Conservation (phyloP, 495 filamentous ascomycete species). For the Staphylotrichum longicolle region DNA sequence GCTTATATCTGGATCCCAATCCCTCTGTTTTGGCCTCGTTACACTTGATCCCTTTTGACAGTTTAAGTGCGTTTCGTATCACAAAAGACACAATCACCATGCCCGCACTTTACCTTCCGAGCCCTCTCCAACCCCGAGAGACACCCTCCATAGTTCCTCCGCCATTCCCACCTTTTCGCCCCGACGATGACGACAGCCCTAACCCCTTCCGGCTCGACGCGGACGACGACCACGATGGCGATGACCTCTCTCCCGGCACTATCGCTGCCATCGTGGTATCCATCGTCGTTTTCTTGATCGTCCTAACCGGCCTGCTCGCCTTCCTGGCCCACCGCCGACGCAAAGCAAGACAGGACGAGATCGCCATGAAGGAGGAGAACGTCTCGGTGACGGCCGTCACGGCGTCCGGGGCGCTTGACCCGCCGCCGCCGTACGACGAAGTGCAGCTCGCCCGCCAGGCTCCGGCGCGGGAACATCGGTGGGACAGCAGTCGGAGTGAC, state of each 20-base stretch:
- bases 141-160: not conserved
- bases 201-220: not conserved
- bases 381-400: not conserved
- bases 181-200: not conserved
- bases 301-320: conserved; percentile 5
- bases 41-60: not conserved
- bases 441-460: not conserved
- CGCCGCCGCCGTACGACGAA: conserved; percentile 19
- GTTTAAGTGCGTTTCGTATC: not conserved
- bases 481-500: not conserved
- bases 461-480: not conserved
- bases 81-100: not conserved
- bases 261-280: conserved; percentile 19
- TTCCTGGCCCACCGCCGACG: conserved; percentile 5
- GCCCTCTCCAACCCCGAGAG: not conserved
- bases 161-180: not conserved
- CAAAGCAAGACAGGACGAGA: not conserved
- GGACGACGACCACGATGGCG: not conserved
- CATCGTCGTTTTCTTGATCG: conserved; percentile 8
- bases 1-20: not conserved
- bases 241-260: conserved; percentile 1
- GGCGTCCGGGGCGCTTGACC: conserved; percentile 9
- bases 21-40: not conserved
- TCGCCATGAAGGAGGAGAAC: conserved; percentile 14
- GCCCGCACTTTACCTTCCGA: not conserved